Evolutionary conservation across 768 basidiomycete species (phyloP), one percentile per base, ranked within the genome.

Genomic region (Pluteus cervinus): DNA sequence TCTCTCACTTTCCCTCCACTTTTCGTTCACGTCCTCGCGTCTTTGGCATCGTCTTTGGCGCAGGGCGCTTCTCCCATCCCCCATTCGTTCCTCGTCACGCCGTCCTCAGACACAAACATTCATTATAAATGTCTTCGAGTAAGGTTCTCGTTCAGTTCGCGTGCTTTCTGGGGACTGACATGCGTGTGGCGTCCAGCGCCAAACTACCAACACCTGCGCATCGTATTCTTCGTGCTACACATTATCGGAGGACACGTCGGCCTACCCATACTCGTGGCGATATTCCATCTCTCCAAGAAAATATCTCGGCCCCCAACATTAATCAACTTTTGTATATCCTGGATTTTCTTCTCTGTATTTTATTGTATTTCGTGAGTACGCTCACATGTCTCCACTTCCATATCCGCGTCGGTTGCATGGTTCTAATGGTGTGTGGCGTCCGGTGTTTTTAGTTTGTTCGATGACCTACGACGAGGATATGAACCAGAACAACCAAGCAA

Each of bases 291-390:
- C 16, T 66, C 63, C 9, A 69, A 61, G 46, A 63, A 58, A 29
- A 51, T 67, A 18, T 53, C 58, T 24, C 68, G 71, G 38, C 73
- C 70, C 37, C 71, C 75, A 1, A 68, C 69, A 1, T 61, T 79
- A 46, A 53, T 78, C 42, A 79, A 80, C 42, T 71, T 79, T 43
- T 78, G 74, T 40, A 36, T 71, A n/a, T 63, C 69, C 31, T 75
- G 75, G 74, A 63, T 71, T 7, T 45, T 79, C 28, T 76, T 69
- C 46, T 78, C 77, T 4, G 49, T 78, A 40, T 57, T 65, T 22
- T 73, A 68, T 47, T 69, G 63, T 47, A 42, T 80, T 14, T 49
- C 67, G 79, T 78, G 43, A 56, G 78, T 57, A n/a, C n/a, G n/a
- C n/a, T n/a, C n/a, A n/a, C n/a, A n/a, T n/a, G n/a, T n/a, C n/a